Conservation (phyloP, 352 stramenopile species). For the Phytophthora pinifolia region DNA sequence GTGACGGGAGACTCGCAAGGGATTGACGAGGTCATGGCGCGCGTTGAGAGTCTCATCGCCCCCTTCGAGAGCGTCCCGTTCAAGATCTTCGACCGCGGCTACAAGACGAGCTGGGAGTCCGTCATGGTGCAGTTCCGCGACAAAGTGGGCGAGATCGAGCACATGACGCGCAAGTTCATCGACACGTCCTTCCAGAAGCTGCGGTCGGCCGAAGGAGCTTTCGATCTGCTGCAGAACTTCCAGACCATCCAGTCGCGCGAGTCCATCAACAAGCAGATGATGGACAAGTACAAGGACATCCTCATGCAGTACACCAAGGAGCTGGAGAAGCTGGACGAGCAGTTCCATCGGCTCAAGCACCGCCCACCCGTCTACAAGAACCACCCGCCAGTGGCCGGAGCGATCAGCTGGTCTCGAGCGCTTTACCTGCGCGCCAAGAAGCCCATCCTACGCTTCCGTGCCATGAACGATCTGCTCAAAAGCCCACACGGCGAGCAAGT, state of each 20-base stretch:
- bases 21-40: constrained; percentile 93
- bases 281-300: constrained; percentile 97
- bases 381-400: constrained; percentile 87
- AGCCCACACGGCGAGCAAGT: constrained; percentile 91
- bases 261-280: constrained; percentile 96
- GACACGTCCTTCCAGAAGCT: constrained; percentile 96
- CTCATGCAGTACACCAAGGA: constrained; percentile 96
- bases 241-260: constrained; percentile 95
- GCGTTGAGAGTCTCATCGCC: constrained; percentile 81
- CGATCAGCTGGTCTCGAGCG: constrained; percentile 81
- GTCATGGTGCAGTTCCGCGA: constrained; percentile 95
- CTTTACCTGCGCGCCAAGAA: constrained; percentile 93
- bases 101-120: constrained; percentile 94
- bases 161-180: constrained; percentile 95
- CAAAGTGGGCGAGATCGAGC: constrained; percentile 94
- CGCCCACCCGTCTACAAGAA: constrained; percentile 93
- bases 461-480: constrained; percentile 93
- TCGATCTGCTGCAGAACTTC: constrained; percentile 97
- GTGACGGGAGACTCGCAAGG: constrained; percentile 94
- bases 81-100: constrained; percentile 93
- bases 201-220: constrained; percentile 92
- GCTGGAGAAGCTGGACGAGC: constrained; percentile 88
- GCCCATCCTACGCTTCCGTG: constrained; percentile 93
- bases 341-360: constrained; percentile 88
- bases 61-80: constrained; percentile 91